Base-by-base conservation (phyloP, 2,329 filamentous ascomycete genomes). In the Acrocalymma vagum region DNA sequence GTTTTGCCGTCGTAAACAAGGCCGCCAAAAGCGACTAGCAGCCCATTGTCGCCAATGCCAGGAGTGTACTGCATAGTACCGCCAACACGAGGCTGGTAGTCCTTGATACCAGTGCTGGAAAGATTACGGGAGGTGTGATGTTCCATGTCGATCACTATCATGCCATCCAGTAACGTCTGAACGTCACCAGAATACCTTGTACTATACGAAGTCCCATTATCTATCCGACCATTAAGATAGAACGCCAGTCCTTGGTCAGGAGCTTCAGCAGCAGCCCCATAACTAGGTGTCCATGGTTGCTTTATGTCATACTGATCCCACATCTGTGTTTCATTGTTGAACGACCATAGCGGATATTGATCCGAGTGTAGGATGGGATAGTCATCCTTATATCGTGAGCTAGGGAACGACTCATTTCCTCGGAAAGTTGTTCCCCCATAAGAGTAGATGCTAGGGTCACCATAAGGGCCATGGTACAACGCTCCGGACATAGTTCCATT, bases 21-120 rank as follows among this genome's bases (percentile, higher is more conserved):
- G 8, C 72, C 72, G 10, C 70, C 72, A 20, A 74, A 44, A 5
- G 67, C 54, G 10, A 75, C 53, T 6, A 74, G 32, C 26, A 71
- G 58, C 1, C 72, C 72, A 24, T 67, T 62, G 5, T 48, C 24
- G 6, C 68, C 71, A 18, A 71, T 42, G 3, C 45, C 49, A 11
- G 63, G 53, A 9, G 73, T 39, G 38, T 72, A 72, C 13, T 62
- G 53, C 51, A 73, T 54, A 10, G 60, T 50, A 13, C 70, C 68
- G 13, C 65, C 62, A 2, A 62, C 55, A 32, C 71, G 62, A 5
- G 72, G 66, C 11, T 44, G 43, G 6, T 45, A 18, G 21, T 43
- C 36, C 5, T 56, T 55, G 18, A 69, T 54, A 6, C 58, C 58
- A n/a, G 51, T 43, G 6, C 68, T 71, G 3, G 70, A 72, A 8